These are phyloP conservation scores for Vitis amurensis DNA, from an alignment of 164 flowering plant species.

Conservation along the genomic window DNA sequence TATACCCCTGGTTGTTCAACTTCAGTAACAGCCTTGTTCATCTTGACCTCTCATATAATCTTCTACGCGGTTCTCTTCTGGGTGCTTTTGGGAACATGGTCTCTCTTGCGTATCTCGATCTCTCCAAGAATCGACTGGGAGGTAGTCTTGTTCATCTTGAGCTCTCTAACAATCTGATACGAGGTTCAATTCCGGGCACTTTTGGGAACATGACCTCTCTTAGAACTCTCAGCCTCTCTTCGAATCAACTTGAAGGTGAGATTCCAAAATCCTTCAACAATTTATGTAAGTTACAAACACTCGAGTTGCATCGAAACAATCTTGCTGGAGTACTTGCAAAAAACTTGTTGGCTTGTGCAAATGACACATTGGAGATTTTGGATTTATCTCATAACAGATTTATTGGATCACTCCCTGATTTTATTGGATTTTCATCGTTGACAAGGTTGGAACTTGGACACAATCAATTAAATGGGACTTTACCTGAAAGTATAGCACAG, in stretches of 20 bases:
- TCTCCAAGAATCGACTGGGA: too few relatives aligned
- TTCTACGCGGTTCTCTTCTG: too few relatives aligned
- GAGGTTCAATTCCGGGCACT: too few relatives aligned
- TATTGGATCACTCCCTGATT: slow-evolving; percentile 18
- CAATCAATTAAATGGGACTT: slow-evolving; percentile 12
- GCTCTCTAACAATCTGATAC: too few relatives aligned
- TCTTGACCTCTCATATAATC: too few relatives aligned
- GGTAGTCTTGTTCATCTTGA: too few relatives aligned
- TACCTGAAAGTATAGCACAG: neutral
- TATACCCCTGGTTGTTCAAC: slow-evolving; percentile 10
- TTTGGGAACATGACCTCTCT: too few relatives aligned
- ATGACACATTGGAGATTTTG: neutral
- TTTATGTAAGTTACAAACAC: slow-evolving; percentile 1
- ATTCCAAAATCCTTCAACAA: slow-evolving; percentile 7
- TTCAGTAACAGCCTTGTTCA: too few relatives aligned
- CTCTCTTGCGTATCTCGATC: neutral
- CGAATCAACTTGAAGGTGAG: too few relatives aligned
- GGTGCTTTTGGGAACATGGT: neutral
- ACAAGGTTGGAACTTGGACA: neutral
- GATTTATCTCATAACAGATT: slow-evolving; percentile 1
- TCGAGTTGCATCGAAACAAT: slow-evolving; percentile 6
- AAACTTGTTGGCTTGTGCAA: neutral
- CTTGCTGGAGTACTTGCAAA: neutral
- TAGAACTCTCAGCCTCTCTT: too few relatives aligned
- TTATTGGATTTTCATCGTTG: slow-evolving; percentile 16